Evolutionary conservation across 192 early-diverging fungal genomes (phyloP), one percentile per base, ranked within the genome.

Genomic region (Backusella sp.): DNA sequence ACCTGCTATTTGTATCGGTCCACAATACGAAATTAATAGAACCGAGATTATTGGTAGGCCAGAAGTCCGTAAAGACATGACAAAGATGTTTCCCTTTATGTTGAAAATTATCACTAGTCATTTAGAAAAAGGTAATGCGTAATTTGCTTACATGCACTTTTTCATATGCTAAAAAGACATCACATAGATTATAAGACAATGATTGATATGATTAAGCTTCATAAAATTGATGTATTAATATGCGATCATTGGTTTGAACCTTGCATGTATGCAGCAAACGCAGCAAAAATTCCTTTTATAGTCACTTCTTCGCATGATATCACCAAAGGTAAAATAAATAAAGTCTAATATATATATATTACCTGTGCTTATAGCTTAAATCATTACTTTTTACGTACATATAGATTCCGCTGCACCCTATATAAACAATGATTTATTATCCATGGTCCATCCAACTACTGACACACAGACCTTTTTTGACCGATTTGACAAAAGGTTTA

Each of bases 211-310:
- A 46, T 49, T 46, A 49, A 49, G 4, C 8, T 23, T 9, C 23
- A 39, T n/a, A 19, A 69, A 14, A 37, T 69, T n/a, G 68, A 69
- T 23, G 34, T 69, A 11, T 39, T 68, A 7, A 36, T 80, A 26
- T 80, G 79, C 15, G 79, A 80, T 28, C 46, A 68, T 41, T 73
- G 76, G 66, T 67, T 65, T 15, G 66, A 73, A 7, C 21, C 52
- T 11, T 80, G 79, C 39, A 46, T 66, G 6, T 66, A 70, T 28
- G 75, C 72, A 9, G 79, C 79, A 12, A 56, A 32, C 5, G n/a
- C 21, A 19, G 17, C 39, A 11, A 44, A 59, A 21, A 56, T 80
- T 11, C 79, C 79, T 8, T 80, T 71, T 23, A 67, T 77, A 4
- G 14, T 80, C 7, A 80, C 75, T 6, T 77, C 79, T 15, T 70